Conservation (phyloP, 2,329 filamentous ascomycete species). For the Monilinia fructicola region DNA sequence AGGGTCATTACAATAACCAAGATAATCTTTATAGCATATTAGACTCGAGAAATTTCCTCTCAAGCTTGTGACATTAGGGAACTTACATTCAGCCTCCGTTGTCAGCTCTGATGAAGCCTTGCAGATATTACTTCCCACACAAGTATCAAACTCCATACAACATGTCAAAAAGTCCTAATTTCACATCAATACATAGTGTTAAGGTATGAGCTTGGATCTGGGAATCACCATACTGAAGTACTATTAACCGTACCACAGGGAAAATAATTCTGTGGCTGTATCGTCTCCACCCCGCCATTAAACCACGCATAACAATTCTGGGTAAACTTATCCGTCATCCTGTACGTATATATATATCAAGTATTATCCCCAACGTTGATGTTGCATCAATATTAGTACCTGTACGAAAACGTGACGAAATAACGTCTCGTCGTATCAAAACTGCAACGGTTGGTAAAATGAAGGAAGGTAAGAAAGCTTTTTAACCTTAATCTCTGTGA, state of each 20-base stretch:
- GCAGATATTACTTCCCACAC: constrained; percentile 17
- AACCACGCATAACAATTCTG: constrained; percentile 7
- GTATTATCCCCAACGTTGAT: constrained; percentile 50
- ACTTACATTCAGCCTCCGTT: constrained; percentile 4
- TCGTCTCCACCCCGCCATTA: constrained; percentile 7
- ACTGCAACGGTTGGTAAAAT: neutral
- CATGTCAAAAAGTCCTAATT: constrained; percentile 1
- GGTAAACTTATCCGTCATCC: constrained; percentile 9
- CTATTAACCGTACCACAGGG: constrained; percentile 3
- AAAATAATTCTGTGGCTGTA: neutral
- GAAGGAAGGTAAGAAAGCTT: neutral
- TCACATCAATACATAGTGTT: neutral
- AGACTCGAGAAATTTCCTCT: neutral
- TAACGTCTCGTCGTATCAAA: too few species aligned
- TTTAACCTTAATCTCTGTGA: neutral
- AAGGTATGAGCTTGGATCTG: neutral
- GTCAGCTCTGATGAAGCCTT: constrained; percentile 4
- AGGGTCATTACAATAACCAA: constrained; percentile 16
- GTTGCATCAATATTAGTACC: constrained; percentile 60
- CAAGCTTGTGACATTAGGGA: neutral
- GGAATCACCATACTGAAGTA: constrained; percentile 7
- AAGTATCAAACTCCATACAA: constrained; percentile 9
- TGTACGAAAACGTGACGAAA: constrained; percentile 55
- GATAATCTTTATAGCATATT: neutral
- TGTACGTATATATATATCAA: constrained; percentile 11